Percentiles rank a stretch among this genome's conserved stretches.
phyloP scores from a whole-genome alignment of 2,329 filamentous ascomycete genomes.

The Fusarium sp. region DNA sequence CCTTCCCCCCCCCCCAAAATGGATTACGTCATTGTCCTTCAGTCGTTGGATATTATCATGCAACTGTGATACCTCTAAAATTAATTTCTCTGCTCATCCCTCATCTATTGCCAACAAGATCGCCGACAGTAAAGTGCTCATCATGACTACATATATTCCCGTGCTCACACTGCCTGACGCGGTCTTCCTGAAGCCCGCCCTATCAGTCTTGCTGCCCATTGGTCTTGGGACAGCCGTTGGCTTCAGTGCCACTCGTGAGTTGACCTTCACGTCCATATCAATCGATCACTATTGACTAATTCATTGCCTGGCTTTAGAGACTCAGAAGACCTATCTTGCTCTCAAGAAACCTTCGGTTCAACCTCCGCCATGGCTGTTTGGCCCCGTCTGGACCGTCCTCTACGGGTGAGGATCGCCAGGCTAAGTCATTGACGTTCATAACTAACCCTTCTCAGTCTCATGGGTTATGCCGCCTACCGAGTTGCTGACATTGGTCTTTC shows the following conservation, averaged over 20 bases:
- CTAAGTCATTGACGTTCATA: neutral
- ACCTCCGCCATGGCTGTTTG: conserved; percentile 70
- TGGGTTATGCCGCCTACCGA: conserved; percentile 90
- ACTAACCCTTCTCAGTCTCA: conserved; percentile 57
- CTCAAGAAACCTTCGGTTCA: conserved; percentile 74
- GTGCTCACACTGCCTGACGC: conserved; percentile 77
- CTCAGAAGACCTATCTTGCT: conserved; percentile 69
- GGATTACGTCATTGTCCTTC: conserved; percentile 40
- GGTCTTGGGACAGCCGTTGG: conserved; percentile 78
- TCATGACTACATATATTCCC: conserved; percentile 84
- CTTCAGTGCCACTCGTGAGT: conserved; percentile 72
- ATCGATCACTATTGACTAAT: neutral
- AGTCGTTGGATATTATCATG: conserved; percentile 6
- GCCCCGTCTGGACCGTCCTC: conserved; percentile 72
- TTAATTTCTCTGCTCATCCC: neutral
- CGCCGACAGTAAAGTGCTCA: conserved; percentile 36
- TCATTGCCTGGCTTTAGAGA: conserved; percentile 53
- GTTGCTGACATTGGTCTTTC: conserved; percentile 72
- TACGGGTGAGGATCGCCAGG: conserved; percentile 58
- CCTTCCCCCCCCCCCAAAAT: neutral
- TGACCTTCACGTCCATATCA: neutral
- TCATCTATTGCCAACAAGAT: neutral
- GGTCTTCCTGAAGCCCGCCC: conserved; percentile 76
- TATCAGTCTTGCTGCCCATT: conserved; percentile 80
- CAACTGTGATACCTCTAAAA: neutral